A percentile compares a stretch with the other conserved stretches of the same genome.
Conservation (phyloP, 495 filamentous ascomycete species). For the Podospora conica region DNA sequence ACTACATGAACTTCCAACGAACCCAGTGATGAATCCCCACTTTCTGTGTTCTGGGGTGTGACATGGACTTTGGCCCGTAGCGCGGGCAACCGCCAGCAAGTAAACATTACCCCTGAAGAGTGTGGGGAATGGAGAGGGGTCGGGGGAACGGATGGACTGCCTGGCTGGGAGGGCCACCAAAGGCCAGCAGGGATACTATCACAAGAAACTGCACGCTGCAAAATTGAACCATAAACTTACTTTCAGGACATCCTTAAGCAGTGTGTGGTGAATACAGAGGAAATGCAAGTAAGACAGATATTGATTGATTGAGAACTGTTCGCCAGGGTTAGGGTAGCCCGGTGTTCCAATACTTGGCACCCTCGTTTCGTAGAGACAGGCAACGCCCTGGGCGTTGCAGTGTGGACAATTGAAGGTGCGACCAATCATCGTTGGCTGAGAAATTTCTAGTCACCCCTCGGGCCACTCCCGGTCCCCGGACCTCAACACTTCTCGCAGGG, state of each 20-base stretch:
- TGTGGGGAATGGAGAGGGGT: neutral
- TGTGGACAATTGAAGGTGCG: slow-evolving; percentile 12
- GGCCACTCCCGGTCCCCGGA: slow-evolving; percentile 16
- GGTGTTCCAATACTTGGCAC: neutral
- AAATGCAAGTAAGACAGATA: neutral
- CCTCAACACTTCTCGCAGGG: slow-evolving; percentile 10
- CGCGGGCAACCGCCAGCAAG: neutral
- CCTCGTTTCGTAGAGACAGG: neutral
- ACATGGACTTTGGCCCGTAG: no score
- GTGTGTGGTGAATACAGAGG: neutral
- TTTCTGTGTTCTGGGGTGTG: no score
- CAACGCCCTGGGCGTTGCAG: slow-evolving; percentile 17
- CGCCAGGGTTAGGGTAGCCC: slow-evolving; percentile 17
- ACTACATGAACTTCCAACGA: no score
- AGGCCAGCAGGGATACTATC: neutral
- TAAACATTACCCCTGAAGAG: neutral
- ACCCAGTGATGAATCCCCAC: no score
- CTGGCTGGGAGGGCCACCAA: neutral
- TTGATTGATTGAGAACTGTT: neutral
- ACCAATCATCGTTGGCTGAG: slow-evolving; percentile 22
- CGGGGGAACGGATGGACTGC: neutral
- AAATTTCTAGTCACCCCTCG: slow-evolving; percentile 26
- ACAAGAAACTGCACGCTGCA: neutral
- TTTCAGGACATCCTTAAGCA: neutral
- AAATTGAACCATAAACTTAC: neutral